Evolutionary conservation across 2,329 filamentous ascomycete species (phyloP), one percentile per base, ranked within the genome.

Genomic region (Colletotrichum camelliae): DNA sequence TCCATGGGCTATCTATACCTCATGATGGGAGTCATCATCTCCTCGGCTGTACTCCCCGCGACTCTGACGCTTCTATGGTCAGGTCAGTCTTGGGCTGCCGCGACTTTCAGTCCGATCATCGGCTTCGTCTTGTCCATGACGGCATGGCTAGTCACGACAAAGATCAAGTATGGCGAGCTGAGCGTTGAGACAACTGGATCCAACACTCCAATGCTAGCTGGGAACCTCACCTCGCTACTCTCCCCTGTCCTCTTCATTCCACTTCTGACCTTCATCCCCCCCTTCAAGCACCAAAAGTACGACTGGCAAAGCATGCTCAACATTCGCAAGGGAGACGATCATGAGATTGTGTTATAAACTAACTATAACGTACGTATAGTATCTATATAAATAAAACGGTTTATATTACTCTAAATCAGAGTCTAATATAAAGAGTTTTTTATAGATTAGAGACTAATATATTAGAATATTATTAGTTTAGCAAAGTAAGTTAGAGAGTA

Each of bases 1-100:
- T 92, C 91, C 7, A 95, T 96, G 93, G 94, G 94, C 15, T 95
- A 95, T 79, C 87, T 96, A 3, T 96, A 96, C 81, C 87, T 96
- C 8, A 90, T 96, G 81, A 96, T 96, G 94, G 95, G 95, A 9
- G 93, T 94, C 69, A 95, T 96, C 79, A 95, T 96, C 80, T 94
- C 92, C 2, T 91, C 93, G 0, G 94, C 94, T 4, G 94, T 96
- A 4, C 88, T 96, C 21, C 95, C 95, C 0, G 93, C 94, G 0
- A 92, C 94, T 0, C 86, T 96, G 76, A 93, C 94, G 0, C 88
- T 97, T 0, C 88, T 94, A 77, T 96, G 94, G 94, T 90, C 90
- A 66, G 90, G 92, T 2, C 94, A 96, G 82, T 77, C 78, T 4
- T 78, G 78, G 78, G 75, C 78, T 82, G 94, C 94, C 1, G 94